Evolutionary conservation across 208 protist genomes (phyloP), one percentile per base, ranked within the genome.

Genomic region (Trypanosoma grayi): DNA sequence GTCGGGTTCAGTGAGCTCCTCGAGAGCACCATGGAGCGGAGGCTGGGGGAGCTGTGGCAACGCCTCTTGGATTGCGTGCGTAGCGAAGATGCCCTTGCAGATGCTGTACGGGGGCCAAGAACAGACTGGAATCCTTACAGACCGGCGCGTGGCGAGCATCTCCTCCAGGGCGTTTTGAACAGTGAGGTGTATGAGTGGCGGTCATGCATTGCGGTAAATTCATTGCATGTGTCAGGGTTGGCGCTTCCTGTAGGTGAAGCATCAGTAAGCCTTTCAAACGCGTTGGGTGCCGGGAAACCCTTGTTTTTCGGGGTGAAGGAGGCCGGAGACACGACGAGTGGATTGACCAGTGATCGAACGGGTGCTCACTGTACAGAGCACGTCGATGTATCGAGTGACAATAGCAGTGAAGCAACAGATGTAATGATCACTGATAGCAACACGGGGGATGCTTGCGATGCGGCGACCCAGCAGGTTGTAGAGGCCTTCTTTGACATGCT

Each of bases 41-140:
- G 75, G 43, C 59, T 90, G 27, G 34, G 54, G 25, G 59, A 63
- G 28, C 60, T 83, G 28, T 85, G 76, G 74, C 27, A 64, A 36
- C 51, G 57, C 33, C 61, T 92, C 44, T 75, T 77, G 66, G 1
- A 60, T 1, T 73, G 70, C 34, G 77, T 80, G 14, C 81, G 77
- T 51, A 85, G 75, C 56, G 56, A 64, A 47, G 47, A 59, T 8
- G 70, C 75, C 5, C 56, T 90, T 48, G 44, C 60, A 34, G 43
- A 64, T 4, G 82, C 88, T 2, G 33, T 66, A 27, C 25, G 45
- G 20, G 78, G 80, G 2, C 75, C 77, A 11, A 78, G 72, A 20
- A 60, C 65, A 22, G 60, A 31, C 1, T 90, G 83, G 85, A 94
- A 94, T 56, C 88, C 88, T 11, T 94, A 94, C 56, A 81, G 88